phyloP scores from a whole-genome alignment of 768 basidiomycete species.

The Kwoniella europaea region DNA sequence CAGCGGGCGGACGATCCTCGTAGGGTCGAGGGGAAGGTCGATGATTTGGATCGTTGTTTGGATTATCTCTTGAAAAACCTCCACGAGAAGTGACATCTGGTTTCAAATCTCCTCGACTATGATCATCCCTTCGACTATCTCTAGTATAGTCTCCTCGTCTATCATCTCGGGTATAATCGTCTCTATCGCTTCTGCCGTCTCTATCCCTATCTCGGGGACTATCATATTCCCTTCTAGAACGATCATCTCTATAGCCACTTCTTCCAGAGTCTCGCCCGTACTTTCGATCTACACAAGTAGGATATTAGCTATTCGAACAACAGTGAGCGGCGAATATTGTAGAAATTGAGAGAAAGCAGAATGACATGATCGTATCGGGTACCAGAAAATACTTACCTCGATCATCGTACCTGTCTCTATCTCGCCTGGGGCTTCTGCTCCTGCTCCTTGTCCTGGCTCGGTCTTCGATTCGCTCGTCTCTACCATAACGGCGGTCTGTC shows the following conservation, averaged over 20 bases:
- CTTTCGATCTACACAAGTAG: slow-evolving; percentile 13
- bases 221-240: slow-evolving; percentile 15
- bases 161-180: neutral
- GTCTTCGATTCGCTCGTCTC: slow-evolving; percentile 20
- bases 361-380: neutral
- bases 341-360: neutral
- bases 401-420: slow-evolving; percentile 21
- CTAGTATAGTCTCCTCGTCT: slow-evolving; percentile 2
- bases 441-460: slow-evolving; percentile 25
- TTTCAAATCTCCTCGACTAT: slow-evolving; percentile 1
- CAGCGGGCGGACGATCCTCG: slow-evolving; percentile 7
- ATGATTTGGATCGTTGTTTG: slow-evolving; percentile 25
- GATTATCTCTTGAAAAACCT: slow-evolving; percentile 15
- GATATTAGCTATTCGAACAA: neutral
- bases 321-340: slow-evolving; percentile 1
- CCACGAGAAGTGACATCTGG: slow-evolving; percentile 9
- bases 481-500: slow-evolving; percentile 11
- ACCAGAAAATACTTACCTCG: slow-evolving; percentile 14
- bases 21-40: slow-evolving; percentile 16
- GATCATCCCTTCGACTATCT: slow-evolving; percentile 6
- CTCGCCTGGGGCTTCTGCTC: slow-evolving; percentile 19
- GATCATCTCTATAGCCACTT: slow-evolving; percentile 18
- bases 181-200: neutral
- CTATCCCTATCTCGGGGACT: slow-evolving; percentile 22
- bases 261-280: slow-evolving; percentile 15